Evolutionary conservation across 495 filamentous ascomycete species (phyloP), one percentile per base, ranked within the genome.

Genomic region (Chaetomium cochliodes): DNA sequence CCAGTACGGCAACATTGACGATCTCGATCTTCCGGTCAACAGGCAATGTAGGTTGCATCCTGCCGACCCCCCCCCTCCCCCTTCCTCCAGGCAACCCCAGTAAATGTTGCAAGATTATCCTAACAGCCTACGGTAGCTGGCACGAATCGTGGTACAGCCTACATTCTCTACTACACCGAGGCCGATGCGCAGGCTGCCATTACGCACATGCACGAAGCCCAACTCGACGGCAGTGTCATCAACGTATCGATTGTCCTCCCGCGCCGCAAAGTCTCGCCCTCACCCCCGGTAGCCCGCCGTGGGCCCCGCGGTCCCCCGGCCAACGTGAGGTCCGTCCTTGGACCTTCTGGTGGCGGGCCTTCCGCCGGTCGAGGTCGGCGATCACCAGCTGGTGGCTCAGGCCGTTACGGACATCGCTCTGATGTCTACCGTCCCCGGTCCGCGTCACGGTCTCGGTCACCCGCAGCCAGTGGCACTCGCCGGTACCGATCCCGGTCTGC

Each of bases 161-260:
- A 97, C 74, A 92, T 98, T 58, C 78, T 96, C 33, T 99, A 91
- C 76, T 77, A 85, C 51, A 81, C 87, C 57, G 85, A 92, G 44
- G 81, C 86, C 51, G 89, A 92, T 67, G 96, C 94, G 42, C 92
- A 96, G 70, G 81, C 87, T 20, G 94, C 94, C 26, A 96, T 99
- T 68, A 86, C 92, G 52, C 90, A 96, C 72, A 98, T 99, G 96
- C 96, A 99, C 74, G 94, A 99, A 81, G 92, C 92, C 16, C 91
- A 97, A 67, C 79, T 99, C 50, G 94, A 99, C 78, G 96, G 94
- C 46, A 84, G 89, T 18, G 77, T 87, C 22, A 87, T 99, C 74
- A 90, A 88, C 68, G 94, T 99, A 28, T 97, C 93, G 59, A 96
- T 98, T 67, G 92, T 98, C 26, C 80, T 97, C 26, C 93, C 93